Percentiles rank a stretch among this genome's conserved stretches.
Evolutionary conservation across 805 yeast genomes (phyloP).

Genomic region (Pichia sporocuriosa): DNA sequence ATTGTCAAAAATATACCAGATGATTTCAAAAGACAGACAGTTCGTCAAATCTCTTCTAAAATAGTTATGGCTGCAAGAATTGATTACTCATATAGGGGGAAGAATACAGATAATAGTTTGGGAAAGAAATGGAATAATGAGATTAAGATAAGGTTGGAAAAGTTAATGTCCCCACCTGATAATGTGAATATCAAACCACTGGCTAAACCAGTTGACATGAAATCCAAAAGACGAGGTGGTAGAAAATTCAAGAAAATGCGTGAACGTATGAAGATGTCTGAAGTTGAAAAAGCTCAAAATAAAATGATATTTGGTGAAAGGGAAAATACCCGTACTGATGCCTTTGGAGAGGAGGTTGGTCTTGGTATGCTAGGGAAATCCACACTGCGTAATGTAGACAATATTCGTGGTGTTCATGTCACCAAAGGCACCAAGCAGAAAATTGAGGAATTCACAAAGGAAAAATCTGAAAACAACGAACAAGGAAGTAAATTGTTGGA

Average conservation of each 20-base stretch:
- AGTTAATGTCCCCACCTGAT: conserved; percentile 73
- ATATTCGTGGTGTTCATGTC: conserved; percentile 7
- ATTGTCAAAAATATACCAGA: conserved; percentile 53
- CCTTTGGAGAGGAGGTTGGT: conserved; percentile 77
- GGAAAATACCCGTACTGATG: conserved; percentile 56
- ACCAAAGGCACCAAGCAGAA: conserved; percentile 14
- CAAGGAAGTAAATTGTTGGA: background rate
- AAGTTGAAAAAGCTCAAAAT: conserved; percentile 75
- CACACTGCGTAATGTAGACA: conserved; percentile 17
- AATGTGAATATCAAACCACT: conserved; percentile 58
- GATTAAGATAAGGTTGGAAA: conserved; percentile 56
- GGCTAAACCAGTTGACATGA: conserved; percentile 66
- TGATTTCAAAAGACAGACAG: conserved; percentile 57
- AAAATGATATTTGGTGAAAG: conserved; percentile 74
- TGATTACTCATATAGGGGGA: conserved; percentile 34
- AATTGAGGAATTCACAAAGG: conserved; percentile 9
- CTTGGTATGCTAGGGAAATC: conserved; percentile 57
- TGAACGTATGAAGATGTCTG: conserved; percentile 75
- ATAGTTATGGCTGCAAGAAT: conserved; percentile 76
- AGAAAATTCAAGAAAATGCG: conserved; percentile 70
- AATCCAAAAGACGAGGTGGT: conserved; percentile 85
- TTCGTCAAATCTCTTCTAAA: conserved; percentile 76
- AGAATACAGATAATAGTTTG: conserved; percentile 32
- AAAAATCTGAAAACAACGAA: background rate
- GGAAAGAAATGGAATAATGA: conserved; percentile 61